Conservation (phyloP, 2,329 filamentous ascomycete genomes). For the Colletotrichum camelliae region DNA sequence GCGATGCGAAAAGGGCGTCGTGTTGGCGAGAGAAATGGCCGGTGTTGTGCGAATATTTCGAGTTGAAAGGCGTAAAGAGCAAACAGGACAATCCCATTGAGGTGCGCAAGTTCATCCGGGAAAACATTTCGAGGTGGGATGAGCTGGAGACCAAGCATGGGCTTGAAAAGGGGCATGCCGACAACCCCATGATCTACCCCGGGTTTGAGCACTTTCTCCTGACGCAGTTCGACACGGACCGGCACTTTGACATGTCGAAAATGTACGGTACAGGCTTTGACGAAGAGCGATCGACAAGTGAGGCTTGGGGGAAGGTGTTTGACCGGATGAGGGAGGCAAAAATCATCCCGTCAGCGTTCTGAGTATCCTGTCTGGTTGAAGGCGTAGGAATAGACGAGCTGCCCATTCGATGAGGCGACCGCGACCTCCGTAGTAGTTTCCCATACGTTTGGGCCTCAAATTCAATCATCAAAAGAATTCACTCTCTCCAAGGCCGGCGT, state of each 20-base stretch:
- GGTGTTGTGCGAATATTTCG: constrained; percentile 26
- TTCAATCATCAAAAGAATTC: not conserved
- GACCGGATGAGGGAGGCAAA: constrained; percentile 47
- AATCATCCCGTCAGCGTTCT: constrained; percentile 37
- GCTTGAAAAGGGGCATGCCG: constrained; percentile 41
- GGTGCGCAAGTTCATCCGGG: constrained; percentile 37
- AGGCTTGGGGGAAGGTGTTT: constrained; percentile 46
- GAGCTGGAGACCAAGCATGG: constrained; percentile 36
- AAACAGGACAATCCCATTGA: constrained; percentile 31
- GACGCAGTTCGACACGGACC: constrained; percentile 47
- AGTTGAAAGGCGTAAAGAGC: constrained; percentile 28
- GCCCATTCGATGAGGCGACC: constrained; percentile 42
- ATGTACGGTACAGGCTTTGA: constrained; percentile 43
- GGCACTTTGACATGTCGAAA: constrained; percentile 49
- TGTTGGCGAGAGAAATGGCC: constrained; percentile 31
- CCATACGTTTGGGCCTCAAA: constrained; percentile 36
- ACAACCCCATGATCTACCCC: constrained; percentile 37
- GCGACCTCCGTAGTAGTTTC: constrained; percentile 31
- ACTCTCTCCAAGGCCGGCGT: not conserved
- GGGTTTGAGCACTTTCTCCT: constrained; percentile 48
- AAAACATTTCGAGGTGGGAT: constrained; percentile 35
- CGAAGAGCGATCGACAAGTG: constrained; percentile 41
- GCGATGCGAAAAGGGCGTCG: constrained; percentile 22
- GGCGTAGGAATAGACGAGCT: constrained; percentile 39
- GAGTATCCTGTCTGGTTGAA: constrained; percentile 38